These are phyloP conservation scores for Hibiscus mutabilis DNA, from an alignment of 345 rosid genomes.

Conservation along the genomic window DNA sequence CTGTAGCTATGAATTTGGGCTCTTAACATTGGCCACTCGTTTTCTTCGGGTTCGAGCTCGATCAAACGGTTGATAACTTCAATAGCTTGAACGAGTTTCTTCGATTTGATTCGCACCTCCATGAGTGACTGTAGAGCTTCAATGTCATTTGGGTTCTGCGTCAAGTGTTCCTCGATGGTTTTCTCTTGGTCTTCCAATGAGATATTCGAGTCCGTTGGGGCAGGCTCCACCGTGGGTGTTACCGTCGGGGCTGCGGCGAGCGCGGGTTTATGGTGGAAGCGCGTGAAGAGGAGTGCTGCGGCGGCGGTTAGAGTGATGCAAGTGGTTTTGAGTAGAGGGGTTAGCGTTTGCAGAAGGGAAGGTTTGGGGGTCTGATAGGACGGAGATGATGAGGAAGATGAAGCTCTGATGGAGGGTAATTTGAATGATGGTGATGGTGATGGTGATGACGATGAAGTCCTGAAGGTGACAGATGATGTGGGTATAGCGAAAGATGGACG, in stretches of 20 bases:
- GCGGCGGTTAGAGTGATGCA: constrained; percentile 50
- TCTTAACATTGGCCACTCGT: constrained; percentile 69
- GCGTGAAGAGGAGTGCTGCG: constrained; percentile 49
- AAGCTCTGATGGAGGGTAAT: constrained; percentile 37
- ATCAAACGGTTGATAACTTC: constrained; percentile 56
- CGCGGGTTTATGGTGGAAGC: constrained; percentile 44
- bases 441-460: constrained; percentile 23
- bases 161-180: constrained; percentile 38
- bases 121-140: constrained; percentile 51
- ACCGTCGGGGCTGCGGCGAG: constrained; percentile 40
- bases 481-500: constrained; percentile 34
- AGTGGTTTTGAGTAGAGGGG: constrained; percentile 40
- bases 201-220: constrained; percentile 5
- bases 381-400: constrained; percentile 15
- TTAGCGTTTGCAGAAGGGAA: constrained; percentile 23
- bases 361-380: constrained; percentile 17
- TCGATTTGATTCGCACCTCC: constrained; percentile 62
- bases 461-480: constrained; percentile 30
- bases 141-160: constrained; percentile 37
- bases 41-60: constrained; percentile 65
- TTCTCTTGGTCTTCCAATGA: constrained; percentile 47
- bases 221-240: constrained; percentile 28
- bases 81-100: constrained; percentile 51
- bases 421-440: constrained; percentile 30
- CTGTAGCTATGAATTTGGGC: constrained; percentile 49